These are phyloP conservation scores for Colletotrichum kahawae DNA, from an alignment of 2,329 filamentous ascomycete genomes.

Conservation along the genomic window DNA sequence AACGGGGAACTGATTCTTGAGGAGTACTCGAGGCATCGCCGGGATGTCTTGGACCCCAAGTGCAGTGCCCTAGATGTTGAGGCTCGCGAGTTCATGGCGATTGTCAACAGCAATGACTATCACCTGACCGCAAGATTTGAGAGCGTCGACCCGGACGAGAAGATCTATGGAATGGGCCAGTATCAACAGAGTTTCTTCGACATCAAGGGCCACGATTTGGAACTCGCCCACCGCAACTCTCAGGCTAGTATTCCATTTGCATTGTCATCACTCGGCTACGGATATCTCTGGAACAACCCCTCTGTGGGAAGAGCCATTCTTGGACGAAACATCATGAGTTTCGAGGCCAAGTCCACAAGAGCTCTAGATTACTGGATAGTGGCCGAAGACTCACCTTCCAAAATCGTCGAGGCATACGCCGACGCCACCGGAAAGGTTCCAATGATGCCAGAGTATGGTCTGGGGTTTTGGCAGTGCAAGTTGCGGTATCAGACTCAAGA, in stretches of 20 bases:
- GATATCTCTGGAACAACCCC: constrained; percentile 68
- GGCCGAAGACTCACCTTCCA: constrained; percentile 53
- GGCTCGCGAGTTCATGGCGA: constrained; percentile 59
- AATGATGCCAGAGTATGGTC: constrained; percentile 69
- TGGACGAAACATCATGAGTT: constrained; percentile 63
- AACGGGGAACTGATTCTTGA: constrained; percentile 33
- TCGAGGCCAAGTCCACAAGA: constrained; percentile 60
- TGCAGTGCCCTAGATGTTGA: constrained; percentile 59
- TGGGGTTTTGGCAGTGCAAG: constrained; percentile 71
- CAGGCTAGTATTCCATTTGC: constrained; percentile 67
- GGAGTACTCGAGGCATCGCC: constrained; percentile 34
- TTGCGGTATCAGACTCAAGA: constrained; percentile 67
- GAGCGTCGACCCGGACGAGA: constrained; percentile 55
- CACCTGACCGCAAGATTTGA: constrained; percentile 62
- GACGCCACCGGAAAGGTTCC: constrained; percentile 60
- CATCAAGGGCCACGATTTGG: constrained; percentile 63
- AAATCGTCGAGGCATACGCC: constrained; percentile 60
- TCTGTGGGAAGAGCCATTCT: constrained; percentile 62
- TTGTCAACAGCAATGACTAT: constrained; percentile 50
- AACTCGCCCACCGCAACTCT: constrained; percentile 67
- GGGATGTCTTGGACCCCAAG: constrained; percentile 51
- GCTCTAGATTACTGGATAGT: constrained; percentile 67
- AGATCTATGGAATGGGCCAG: constrained; percentile 69
- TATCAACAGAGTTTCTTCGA: constrained; percentile 66
- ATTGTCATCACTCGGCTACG: constrained; percentile 62